Evolutionary conservation across 2,329 filamentous ascomycete species (phyloP).

Genomic region (Onygenales sp.): DNA sequence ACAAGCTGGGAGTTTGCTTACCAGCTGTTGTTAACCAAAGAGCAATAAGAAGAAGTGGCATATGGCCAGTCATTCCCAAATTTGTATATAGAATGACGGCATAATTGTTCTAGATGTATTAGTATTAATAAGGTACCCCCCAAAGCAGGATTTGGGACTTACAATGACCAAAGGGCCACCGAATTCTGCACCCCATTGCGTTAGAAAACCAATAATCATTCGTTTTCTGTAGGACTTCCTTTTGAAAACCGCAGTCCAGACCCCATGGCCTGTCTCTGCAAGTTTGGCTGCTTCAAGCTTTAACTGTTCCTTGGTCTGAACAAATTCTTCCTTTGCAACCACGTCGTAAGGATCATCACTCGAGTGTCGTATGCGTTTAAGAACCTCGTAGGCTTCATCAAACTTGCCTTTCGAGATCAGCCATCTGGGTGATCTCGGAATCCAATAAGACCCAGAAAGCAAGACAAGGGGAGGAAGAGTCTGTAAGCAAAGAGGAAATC

Average conservation of each 20-base stretch:
- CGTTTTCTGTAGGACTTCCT: conserved; percentile 42
- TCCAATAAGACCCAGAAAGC: conserved; percentile 31
- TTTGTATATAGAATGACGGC: conserved; percentile 36
- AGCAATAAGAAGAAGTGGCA: conserved; percentile 36
- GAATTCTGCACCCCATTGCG: conserved; percentile 46
- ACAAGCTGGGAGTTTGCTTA: conserved; percentile 11
- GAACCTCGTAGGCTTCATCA: conserved; percentile 37
- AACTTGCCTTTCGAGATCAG: conserved; percentile 37
- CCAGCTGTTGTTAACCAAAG: conserved; percentile 39
- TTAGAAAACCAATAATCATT: conserved; percentile 44
- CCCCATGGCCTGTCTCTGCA: conserved; percentile 27
- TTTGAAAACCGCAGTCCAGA: conserved; percentile 38
- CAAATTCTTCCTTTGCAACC: conserved; percentile 37
- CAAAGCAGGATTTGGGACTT: conserved; percentile 15
- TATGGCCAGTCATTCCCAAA: conserved; percentile 33
- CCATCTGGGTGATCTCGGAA: conserved; percentile 42
- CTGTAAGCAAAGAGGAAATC: conserved; percentile 36
- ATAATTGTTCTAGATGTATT: conserved; percentile 34
- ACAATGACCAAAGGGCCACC: conserved; percentile 45
- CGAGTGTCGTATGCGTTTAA: conserved; percentile 31
- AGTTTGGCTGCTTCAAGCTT: conserved; percentile 35
- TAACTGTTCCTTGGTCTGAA: conserved; percentile 39
- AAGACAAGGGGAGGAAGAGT: conserved; percentile 32
- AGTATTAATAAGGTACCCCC: neutral
- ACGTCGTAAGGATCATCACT: conserved; percentile 32